Base-by-base conservation (phyloP, 495 filamentous ascomycete species). In the Xylaria nigripes region DNA sequence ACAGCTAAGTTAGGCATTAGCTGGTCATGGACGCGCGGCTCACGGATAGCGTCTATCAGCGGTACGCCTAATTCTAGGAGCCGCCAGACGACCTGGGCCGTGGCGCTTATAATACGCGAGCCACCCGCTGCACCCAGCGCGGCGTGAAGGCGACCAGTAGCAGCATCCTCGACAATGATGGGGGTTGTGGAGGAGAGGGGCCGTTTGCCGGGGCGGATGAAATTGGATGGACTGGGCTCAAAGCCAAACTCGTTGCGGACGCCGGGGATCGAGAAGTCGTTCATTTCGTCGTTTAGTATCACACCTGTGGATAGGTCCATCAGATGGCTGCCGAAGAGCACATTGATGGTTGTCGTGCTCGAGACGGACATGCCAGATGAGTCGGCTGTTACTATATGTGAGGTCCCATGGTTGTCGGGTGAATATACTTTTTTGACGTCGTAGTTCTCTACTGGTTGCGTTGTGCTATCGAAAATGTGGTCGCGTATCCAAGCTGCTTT, bases 221-320 rank as follows among this genome's bases (percentile, higher is more conserved):
- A 92, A 71, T 94, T 92, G 3, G 83, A 75, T 2, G 81, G 80
- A 0, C 79, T 83, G 23, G 86, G 87, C 29, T 82, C 69, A 68
- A 84, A 92, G 38, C 87, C 88, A 58, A 92, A 94, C 16, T 79
- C 77, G 70, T 92, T 91, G 25, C 75, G 77, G 7, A 70, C 67
- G 23, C 79, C 81, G 2, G 87, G 87, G 59, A 88, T 86, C 10
- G 81, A 85, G 70, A 89, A 88, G 77, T 84, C 85, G 62, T 91
- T 85, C 89, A 92, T 92, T 65, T 90, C 86, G 63, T 92, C 82
- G 67, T 94, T 94, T 79, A 93, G 86, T 45, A 95, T 87, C 46
- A 96, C 80, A 12, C 79, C 80, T 0, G 89, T 93, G 60, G 90
- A 83, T 0, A 89, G 89, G 0, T 90, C 83, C 71, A 95, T 81